Evolutionary conservation across 768 basidiomycete species (phyloP), one percentile per base, ranked within the genome.

Genomic region (Boletus edulis): DNA sequence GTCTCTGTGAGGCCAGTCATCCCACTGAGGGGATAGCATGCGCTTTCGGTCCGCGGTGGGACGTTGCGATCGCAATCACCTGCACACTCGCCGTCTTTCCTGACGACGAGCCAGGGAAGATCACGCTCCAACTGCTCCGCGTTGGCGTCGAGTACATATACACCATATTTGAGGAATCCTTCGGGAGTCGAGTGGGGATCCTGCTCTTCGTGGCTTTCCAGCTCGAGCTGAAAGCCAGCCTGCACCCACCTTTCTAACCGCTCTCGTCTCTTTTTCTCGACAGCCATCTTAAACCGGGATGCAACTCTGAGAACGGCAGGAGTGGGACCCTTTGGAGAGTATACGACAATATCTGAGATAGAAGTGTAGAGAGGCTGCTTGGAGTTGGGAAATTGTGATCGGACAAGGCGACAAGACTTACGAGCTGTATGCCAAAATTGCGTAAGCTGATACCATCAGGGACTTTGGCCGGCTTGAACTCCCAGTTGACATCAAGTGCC

Each of bases 391-490:
- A 34, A 39, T n/a, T 29, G 32, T 35, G 45, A 55, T 27, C 7
- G 20, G 18, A 45, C 1, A 14, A 49, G 42, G 35, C 3, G 50
- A 56, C 11, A 22, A 31, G 13, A 84, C 90, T 77, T 67, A 92
- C 88, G 61, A 89, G 83, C 70, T 95, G 94, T 55, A 93, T 88
- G 29, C 90, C 89, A 68, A 95, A 94, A 74, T 95, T 93, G 60
- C 94, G 78, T 64, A 91, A 73, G 56, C 84, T 87, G 54, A 91
- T 91, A 17, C 91, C 91, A 60, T 90, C 86, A 11, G 91, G 91
- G 52, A 93, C 86, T 51, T 76, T 77, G 14, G 81, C 79, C 40
- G 87, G 85, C 37, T 84, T 78, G 59, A 93, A 92, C 61, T 86
- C 83, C 74, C 84, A 85, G 46, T 76, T 72, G 18, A 64, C 64